Evolutionary conservation across 495 filamentous ascomycete species (phyloP).

Genomic region (Penicillium crystallinum): DNA sequence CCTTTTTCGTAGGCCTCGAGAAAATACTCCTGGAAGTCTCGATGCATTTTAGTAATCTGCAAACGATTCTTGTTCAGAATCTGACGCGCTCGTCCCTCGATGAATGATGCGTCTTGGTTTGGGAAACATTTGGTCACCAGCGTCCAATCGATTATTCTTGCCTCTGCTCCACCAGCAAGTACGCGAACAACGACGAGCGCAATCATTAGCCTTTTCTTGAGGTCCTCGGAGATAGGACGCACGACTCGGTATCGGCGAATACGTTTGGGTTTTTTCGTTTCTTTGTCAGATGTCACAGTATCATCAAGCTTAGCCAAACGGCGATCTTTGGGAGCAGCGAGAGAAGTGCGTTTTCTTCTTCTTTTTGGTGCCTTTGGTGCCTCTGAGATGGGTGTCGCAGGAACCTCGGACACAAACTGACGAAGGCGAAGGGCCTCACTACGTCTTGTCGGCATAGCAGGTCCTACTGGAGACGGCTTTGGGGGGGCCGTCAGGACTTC

Average conservation of each 20-base stretch:
- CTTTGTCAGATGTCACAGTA: conserved; percentile 9
- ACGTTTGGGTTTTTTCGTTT: not conserved
- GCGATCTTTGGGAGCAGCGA: conserved; percentile 8
- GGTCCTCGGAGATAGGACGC: conserved; percentile 19
- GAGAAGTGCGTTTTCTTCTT: not conserved
- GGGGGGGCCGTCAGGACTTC: conserved; percentile 17
- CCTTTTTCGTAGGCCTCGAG: conserved; percentile 67
- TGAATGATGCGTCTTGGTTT: conserved; percentile 47
- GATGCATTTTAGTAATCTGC: conserved; percentile 62
- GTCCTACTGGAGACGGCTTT: not conserved
- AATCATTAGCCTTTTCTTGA: conserved; percentile 47
- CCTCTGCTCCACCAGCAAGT: conserved; percentile 66
- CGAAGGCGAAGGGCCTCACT: not conserved
- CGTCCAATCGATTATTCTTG: conserved; percentile 64
- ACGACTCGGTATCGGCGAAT: conserved; percentile 24
- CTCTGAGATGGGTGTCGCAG: not conserved
- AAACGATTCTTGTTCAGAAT: conserved; percentile 54
- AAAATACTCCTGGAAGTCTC: conserved; percentile 73
- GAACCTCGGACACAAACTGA: not conserved
- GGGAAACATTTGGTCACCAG: conserved; percentile 64
- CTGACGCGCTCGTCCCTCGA: conserved; percentile 57
- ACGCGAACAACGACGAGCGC: conserved; percentile 70
- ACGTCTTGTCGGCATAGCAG: conserved; percentile 4
- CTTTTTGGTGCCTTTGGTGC: not conserved
- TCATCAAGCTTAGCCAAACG: conserved; percentile 30